Percentiles rank a stretch among this genome's conserved stretches.
phyloP scores from a whole-genome alignment of 163 green algal genomes.

The Coccomyxa subellipsoidea region DNA sequence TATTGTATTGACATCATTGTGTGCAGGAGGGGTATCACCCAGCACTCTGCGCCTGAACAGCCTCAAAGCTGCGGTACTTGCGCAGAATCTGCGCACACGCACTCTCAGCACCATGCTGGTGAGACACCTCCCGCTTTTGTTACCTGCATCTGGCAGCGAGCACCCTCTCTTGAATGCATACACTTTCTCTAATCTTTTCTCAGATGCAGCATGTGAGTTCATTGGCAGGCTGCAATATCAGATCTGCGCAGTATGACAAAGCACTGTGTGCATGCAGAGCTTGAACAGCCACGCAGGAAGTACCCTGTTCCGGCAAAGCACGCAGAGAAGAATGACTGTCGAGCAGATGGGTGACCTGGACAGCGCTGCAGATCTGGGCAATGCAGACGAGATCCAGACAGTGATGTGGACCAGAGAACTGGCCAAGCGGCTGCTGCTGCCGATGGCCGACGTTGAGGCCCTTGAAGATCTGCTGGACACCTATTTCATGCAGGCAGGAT shows the following conservation, averaged over 20 bases:
- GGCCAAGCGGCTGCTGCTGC: conserved; percentile 2
- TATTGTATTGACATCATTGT: background rate
- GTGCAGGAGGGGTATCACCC: background rate
- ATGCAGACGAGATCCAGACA: conserved; percentile 19
- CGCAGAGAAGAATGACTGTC: background rate
- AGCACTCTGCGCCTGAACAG: background rate
- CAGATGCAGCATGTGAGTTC: no score
- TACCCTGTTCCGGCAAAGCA: background rate
- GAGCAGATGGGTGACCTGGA: background rate
- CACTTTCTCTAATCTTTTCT: no score
- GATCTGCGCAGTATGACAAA: background rate
- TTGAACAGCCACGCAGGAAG: background rate
- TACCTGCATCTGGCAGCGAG: no score
- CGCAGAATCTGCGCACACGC: background rate
- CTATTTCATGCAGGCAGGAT: conserved; percentile 49
- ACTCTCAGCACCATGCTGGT: conserved; percentile 1
- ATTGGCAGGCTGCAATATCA: background rate
- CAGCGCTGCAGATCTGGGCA: background rate
- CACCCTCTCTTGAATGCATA: no score
- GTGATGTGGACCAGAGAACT: conserved; percentile 21
- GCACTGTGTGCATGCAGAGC: background rate
- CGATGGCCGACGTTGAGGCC: conserved; percentile 50
- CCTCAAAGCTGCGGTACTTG: background rate
- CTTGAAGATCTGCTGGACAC: conserved; percentile 60
- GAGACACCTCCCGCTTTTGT: no score